These are phyloP conservation scores for Stachybotrys elegans DNA, from an alignment of 2,329 filamentous ascomycete species.

Conservation along the genomic window DNA sequence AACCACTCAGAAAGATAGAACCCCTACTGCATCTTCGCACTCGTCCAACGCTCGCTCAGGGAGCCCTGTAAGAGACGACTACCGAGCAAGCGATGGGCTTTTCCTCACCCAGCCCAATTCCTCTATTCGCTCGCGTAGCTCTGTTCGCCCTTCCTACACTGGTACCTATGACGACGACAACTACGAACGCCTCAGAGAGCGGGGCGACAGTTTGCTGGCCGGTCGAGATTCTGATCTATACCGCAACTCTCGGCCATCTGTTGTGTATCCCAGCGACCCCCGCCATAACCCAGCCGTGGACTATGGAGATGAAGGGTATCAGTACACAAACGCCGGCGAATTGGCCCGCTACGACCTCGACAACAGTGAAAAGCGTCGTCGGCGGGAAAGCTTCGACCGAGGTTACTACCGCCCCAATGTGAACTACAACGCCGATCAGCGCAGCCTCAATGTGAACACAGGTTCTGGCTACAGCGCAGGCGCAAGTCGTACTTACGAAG, in stretches of 20 bases:
- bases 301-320: conserved; percentile 55
- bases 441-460: conserved; percentile 42
- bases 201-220: conserved; percentile 37
- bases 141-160: conserved; percentile 39
- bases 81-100: conserved; percentile 44
- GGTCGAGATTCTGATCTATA: conserved; percentile 39
- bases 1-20: conserved; percentile 39
- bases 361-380: conserved; percentile 36
- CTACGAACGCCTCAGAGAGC: conserved; percentile 43
- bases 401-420: conserved; percentile 52
- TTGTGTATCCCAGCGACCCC: conserved; percentile 37
- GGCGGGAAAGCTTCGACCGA: conserved; percentile 52
- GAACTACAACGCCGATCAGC: conserved; percentile 42
- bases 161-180: conserved; percentile 48
- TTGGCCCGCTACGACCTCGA: conserved; percentile 58
- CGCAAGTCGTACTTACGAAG: conserved; percentile 31
- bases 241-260: conserved; percentile 40
- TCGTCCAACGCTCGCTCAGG: conserved; percentile 25
- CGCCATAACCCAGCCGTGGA: conserved; percentile 41
- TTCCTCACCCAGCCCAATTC: conserved; percentile 56
- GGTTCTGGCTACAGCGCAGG: conserved; percentile 32
- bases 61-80: conserved; percentile 48
- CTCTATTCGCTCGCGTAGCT: conserved; percentile 47
- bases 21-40: conserved; percentile 27
- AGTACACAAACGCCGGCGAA: conserved; percentile 60